These are phyloP conservation scores for Rhododendron ferrugineum DNA, from an alignment of 148 eudicot genomes.

Conservation along the genomic window DNA sequence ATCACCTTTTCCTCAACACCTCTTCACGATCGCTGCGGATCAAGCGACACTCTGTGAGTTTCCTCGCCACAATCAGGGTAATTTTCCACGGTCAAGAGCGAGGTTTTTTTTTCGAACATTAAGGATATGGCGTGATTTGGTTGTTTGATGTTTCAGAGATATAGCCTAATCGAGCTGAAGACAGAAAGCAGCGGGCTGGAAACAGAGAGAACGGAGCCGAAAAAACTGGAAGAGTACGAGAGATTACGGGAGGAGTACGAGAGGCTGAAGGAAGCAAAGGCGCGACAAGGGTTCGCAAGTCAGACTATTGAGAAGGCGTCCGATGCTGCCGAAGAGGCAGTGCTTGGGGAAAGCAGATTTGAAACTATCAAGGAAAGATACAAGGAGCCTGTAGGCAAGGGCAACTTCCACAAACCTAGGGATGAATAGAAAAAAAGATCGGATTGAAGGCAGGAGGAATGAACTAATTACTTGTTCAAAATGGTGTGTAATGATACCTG, in stretches of 20 bases:
- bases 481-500: background rate
- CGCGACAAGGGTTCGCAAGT: background rate
- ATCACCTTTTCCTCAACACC: background rate
- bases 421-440: background rate
- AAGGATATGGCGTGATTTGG: background rate
- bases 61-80: background rate
- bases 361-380: background rate
- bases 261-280: background rate
- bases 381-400: background rate
- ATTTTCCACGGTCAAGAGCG: background rate
- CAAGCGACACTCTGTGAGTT: background rate
- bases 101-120: too few relatives aligned
- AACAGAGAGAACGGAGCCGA: background rate
- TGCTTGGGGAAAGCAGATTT: background rate
- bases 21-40: background rate
- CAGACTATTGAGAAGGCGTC: background rate
- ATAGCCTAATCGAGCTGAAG: background rate
- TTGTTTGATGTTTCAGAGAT: background rate
- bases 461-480: background rate
- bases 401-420: background rate
- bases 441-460: background rate
- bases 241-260: background rate
- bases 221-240: background rate
- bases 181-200: background rate
- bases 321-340: background rate